These are phyloP conservation scores for Aspergillus nanangensis DNA, from an alignment of 495 filamentous ascomycete species.

Conservation along the genomic window DNA sequence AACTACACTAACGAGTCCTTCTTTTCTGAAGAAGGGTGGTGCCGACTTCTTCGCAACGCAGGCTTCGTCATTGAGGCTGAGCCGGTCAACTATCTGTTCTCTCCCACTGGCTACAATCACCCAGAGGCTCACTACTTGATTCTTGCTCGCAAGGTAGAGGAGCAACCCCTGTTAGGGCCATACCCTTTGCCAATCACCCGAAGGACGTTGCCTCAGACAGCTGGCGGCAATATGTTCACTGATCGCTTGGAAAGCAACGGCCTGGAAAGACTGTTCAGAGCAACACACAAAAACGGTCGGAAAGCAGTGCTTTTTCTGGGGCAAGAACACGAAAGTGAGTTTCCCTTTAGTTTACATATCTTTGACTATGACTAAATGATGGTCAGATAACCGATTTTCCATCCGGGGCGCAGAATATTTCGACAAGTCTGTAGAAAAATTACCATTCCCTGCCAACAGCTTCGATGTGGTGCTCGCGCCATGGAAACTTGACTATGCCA, in stretches of 20 bases:
- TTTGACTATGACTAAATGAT: not conserved
- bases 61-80: constrained; percentile 3
- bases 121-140: not conserved
- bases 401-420: not conserved
- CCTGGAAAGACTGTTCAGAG: not conserved
- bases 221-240: not conserved
- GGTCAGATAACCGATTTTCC: not conserved
- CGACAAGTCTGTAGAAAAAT: not conserved
- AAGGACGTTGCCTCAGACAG: not conserved
- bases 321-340: no score
- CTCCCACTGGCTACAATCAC: not conserved
- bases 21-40: constrained; percentile 1
- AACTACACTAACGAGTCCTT: not conserved
- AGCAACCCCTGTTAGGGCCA: not conserved
- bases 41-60: not conserved
- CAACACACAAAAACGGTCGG: no score
- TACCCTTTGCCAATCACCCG: not conserved
- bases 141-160: not conserved
- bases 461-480: not conserved
- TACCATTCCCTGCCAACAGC: not conserved
- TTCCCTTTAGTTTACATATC: not conserved
- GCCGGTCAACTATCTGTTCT: not conserved
- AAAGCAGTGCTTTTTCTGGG: no score
- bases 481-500: not conserved
- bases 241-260: not conserved